Conservation (phyloP, 1,284 basidiomycete species). For the Leccinum fallax region DNA sequence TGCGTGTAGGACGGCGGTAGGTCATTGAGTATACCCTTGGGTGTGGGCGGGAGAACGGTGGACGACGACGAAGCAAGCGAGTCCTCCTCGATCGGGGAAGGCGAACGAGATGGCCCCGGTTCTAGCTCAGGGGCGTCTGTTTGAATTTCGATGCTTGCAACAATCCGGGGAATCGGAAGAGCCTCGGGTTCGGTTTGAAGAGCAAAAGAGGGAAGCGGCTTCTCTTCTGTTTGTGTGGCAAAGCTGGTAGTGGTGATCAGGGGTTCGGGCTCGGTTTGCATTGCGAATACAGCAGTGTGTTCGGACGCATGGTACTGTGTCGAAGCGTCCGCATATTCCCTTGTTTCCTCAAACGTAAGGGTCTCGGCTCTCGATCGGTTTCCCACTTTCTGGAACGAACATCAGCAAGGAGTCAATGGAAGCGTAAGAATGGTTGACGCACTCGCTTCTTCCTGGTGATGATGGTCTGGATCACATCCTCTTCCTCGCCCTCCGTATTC, state of each 20-base stretch:
- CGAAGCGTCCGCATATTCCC: conserved; percentile 68
- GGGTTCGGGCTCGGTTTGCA: conserved; percentile 43
- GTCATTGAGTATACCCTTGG: conserved; percentile 53
- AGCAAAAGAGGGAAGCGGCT: conserved; percentile 17
- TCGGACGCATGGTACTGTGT: conserved; percentile 64
- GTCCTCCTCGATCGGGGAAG: conserved; percentile 48
- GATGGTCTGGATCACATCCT: conserved; percentile 76
- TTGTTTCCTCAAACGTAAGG: conserved; percentile 62
- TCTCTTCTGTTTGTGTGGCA: conserved; percentile 35
- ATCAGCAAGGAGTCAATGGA: conserved; percentile 13
- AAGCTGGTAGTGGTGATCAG: conserved; percentile 23
- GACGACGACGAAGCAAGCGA: conserved; percentile 70
- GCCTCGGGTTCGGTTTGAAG: conserved; percentile 40
- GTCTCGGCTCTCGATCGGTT: conserved; percentile 56
- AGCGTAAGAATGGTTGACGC: conserved; percentile 29
- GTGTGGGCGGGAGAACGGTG: conserved; percentile 66
- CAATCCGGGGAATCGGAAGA: conserved; percentile 32
- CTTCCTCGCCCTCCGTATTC: conserved; percentile 69
- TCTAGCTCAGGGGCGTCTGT: conserved; percentile 48
- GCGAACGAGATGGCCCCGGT: conserved; percentile 40
- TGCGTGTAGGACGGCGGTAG: conserved; percentile 73
- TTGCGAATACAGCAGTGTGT: conserved; percentile 42
- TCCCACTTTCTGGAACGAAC: conserved; percentile 58
- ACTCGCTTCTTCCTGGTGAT: conserved; percentile 79
- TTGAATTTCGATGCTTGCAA: conserved; percentile 59